Evolutionary conservation across 2,329 filamentous ascomycete species (phyloP).

Genomic region (Huntiella decipiens): DNA sequence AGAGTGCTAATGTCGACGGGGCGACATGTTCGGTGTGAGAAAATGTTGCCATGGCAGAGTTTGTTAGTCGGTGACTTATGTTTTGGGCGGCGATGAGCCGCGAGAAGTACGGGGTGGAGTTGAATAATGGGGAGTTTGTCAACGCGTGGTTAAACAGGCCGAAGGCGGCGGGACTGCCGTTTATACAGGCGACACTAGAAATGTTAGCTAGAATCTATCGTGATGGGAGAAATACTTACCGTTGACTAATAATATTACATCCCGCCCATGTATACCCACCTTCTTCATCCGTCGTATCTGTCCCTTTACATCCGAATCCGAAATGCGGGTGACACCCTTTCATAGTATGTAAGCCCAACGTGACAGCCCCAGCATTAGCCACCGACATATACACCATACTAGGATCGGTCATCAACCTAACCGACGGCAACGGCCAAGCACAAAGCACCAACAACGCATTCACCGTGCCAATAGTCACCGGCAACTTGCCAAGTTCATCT

Average conservation of each 20-base stretch:
- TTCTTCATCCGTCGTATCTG: conserved; percentile 30
- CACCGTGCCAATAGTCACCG: conserved; percentile 27
- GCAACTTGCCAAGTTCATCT: conserved; percentile 23
- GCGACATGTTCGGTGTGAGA: conserved; percentile 28
- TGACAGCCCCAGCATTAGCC: conserved; percentile 27
- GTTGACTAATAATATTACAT: conserved; percentile 32
- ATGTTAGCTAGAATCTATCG: conserved; percentile 12
- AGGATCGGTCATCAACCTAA: conserved; percentile 32
- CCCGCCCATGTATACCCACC: conserved; percentile 34
- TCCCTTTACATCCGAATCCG: conserved; percentile 24
- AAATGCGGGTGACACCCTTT: conserved; percentile 31
- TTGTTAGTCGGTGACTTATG: conserved; percentile 28
- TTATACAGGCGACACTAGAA: conserved; percentile 21
- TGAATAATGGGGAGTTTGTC: conserved; percentile 17
- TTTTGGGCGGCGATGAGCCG: conserved; percentile 3
- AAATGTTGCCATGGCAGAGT: conserved; percentile 27
- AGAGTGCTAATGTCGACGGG: conserved; percentile 26
- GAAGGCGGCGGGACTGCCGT: conserved; percentile 27
- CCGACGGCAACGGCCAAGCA: conserved; percentile 31
- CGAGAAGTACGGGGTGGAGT: conserved; percentile 8
- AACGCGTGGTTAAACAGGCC: conserved; percentile 26
- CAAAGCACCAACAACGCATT: conserved; percentile 33
- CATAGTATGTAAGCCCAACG: conserved; percentile 33
- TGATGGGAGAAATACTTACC: conserved; percentile 17
- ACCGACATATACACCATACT: conserved; percentile 28